Percentiles rank a stretch among this genome's conserved stretches.
These are phyloP conservation scores for Tulasnella sp. DNA, from an alignment of 768 basidiomycete species.

Conservation along the genomic window DNA sequence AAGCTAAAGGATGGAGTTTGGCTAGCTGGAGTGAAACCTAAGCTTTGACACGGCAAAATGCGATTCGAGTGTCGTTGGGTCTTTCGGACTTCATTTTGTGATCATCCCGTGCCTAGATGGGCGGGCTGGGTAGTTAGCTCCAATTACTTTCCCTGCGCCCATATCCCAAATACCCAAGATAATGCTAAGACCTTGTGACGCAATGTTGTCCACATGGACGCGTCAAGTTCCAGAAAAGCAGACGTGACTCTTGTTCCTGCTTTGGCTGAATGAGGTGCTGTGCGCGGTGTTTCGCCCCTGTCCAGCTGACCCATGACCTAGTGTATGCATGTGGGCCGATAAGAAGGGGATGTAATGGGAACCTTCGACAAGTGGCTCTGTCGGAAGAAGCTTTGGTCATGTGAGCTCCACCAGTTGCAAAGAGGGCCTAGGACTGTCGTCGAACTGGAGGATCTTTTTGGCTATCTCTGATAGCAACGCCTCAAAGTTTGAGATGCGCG, in stretches of 20 bases:
- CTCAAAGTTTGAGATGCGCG: neutral
- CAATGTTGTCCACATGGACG: neutral
- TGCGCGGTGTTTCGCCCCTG: neutral
- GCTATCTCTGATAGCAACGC: conserved; percentile 11
- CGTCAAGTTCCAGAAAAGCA: neutral
- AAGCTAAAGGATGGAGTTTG: conserved; percentile 65
- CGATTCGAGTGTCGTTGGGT: neutral
- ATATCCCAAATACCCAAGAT: neutral
- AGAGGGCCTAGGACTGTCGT: neutral
- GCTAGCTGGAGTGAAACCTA: conserved; percentile 38
- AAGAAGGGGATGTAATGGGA: neutral
- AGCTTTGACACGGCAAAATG: conserved; percentile 12
- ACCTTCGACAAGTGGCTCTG: neutral
- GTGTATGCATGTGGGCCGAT: neutral
- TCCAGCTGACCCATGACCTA: neutral
- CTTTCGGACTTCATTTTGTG: neutral
- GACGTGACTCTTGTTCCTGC: neutral
- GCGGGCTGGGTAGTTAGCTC: neutral
- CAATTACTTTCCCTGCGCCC: neutral
- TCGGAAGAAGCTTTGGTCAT: neutral
- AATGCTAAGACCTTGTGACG: neutral
- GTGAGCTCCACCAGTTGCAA: conserved; percentile 3
- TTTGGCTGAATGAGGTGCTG: no score
- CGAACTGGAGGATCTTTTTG: neutral
- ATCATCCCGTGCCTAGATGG: neutral